Evolutionary conservation across 73 alveolate genomes (phyloP), one percentile per base, ranked within the genome.

Genomic region (Paramecium pentaurelia): DNA sequence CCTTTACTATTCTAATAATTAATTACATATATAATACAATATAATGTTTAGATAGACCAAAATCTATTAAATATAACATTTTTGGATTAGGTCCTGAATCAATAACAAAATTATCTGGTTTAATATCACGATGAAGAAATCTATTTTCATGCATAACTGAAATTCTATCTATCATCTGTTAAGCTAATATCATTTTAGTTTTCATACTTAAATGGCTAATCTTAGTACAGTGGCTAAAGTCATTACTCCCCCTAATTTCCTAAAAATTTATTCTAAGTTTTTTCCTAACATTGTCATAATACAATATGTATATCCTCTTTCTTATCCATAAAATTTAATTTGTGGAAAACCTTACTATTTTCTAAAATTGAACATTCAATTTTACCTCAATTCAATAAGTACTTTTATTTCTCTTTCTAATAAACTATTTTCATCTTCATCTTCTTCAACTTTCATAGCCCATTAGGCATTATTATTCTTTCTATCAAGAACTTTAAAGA

Each of bases 171-270:
- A 91, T 44, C 64, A 73, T 45, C 95, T 86, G 92, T 58, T 34
- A 9, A 59, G 18, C 94, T 93, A 88, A 73, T 95, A 96, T 85
- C 93, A 95, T 30, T 95, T 86, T 18, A 54, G 75, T 22, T 77
- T 40, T 5, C 71, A 95, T 94, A 27, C 98, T 54, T 91, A 85
- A n/a, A 77, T 44, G 5, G 77, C 89, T 32, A 71, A 9, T 54
- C 71, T 77, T 27, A 91, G 8, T 18, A 47, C 60, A 30, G 95
- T 83, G 11, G 88, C 75, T 16, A 84, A 2, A 73, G 18, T 34
- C 47, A 91, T 10, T 11, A 25, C 44, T 20, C 95, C 95, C 0
- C 89, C 89, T 4, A 45, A 28, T n/a, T 91, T 71, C 14, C 80
- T 83, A 20, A 32, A 32, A 6, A 80, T 22, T 68, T 44, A 64